Evolutionary conservation across 306 rosid genomes (phyloP), one percentile per base, ranked within the genome.

Genomic region (Trifolium dubium): DNA sequence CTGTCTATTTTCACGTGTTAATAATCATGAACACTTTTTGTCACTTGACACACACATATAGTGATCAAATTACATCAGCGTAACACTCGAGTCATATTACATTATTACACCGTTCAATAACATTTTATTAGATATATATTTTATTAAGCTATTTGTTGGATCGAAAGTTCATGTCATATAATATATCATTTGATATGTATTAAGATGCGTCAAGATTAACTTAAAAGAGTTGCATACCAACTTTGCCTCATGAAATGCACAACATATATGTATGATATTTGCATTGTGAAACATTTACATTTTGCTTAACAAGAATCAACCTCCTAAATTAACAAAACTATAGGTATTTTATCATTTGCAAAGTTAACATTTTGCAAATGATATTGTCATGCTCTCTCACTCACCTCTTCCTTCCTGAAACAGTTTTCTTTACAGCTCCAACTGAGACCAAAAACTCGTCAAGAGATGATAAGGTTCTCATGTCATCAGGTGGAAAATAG

Each of bases 401-500:
- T 73, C 65, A 77, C 44, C 59, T 74, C 80, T 92, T 88, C 72
- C 90, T 76, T 55, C 99, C 97, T 0, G 96, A 87, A 56, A 92
- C 96, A 10, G 96, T 95, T 82, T 86, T 92, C 88, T 92, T 95
- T 69, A 95, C 99, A 9, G 79, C 97, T 74, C 99, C 98, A 35
- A 89, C 96, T 0, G 97, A 90, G 75, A 95, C 99, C 76, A 92
- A 79, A 67, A 95, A 90, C 80, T 86, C 77, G 69, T 88, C 98
- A 46, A 95, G 96, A 43, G 99, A 95, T 59, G 99, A 95, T 47
- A 95, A 71, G 50, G 98, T 92, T 80, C 91, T 86, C 98, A 92
- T 95, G 85, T 92, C 99, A 64, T 95, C 99, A 0, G 96, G 97
- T 35, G 99, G 99, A 61, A 95, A 90, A 80, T 90, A 95, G 74